A percentile compares a stretch with the other conserved stretches of the same genome.
phyloP scores from a whole-genome alignment of 768 basidiomycete species.

The Boletus vermiculosoides region DNA sequence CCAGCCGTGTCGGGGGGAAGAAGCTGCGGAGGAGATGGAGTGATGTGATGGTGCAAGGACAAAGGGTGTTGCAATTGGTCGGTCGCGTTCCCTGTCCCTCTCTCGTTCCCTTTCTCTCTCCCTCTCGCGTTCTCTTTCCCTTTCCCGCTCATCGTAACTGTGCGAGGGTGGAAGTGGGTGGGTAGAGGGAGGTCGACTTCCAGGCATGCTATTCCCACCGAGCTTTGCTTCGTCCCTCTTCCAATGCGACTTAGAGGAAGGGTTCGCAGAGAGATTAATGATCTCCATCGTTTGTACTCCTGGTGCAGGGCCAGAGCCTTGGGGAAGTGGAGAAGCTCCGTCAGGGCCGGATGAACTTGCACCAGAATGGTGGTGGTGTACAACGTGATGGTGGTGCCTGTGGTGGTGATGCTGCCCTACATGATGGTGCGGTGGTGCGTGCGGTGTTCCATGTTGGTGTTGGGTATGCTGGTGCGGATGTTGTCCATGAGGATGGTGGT shows the following conservation, averaged over 20 bases:
- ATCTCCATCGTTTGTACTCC: conserved; percentile 48
- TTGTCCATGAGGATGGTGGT: conserved; percentile 26
- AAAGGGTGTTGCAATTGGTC: conserved; percentile 54
- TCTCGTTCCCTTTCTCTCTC: conserved; percentile 30
- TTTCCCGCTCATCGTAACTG: conserved; percentile 28
- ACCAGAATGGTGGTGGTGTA: conserved; percentile 50
- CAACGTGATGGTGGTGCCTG: conserved; percentile 38
- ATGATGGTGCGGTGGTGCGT: conserved; percentile 43
- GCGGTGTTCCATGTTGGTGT: conserved; percentile 29
- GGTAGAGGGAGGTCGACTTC: conserved; percentile 40
- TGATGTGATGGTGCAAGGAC: conserved; percentile 49
- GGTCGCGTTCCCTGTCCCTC: conserved; percentile 42
- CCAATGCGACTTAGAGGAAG: conserved; percentile 36
- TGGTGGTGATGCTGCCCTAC: conserved; percentile 53
- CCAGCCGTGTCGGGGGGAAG: conserved; percentile 47
- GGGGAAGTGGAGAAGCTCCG: conserved; percentile 33
- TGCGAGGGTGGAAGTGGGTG: conserved; percentile 32
- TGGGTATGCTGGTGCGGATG: conserved; percentile 36
- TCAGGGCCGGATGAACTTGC: conserved; percentile 26
- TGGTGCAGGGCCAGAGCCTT: conserved; percentile 36
- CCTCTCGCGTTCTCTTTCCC: conserved; percentile 20
- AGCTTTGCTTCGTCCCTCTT: conserved; percentile 38
- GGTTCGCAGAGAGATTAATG: conserved; percentile 44
- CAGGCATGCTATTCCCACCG: conserved; percentile 27
- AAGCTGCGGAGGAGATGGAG: conserved; percentile 31